phyloP scores from a whole-genome alignment of 2,329 filamentous ascomycete genomes.

The Neofusicoccum kwambonambiense region DNA sequence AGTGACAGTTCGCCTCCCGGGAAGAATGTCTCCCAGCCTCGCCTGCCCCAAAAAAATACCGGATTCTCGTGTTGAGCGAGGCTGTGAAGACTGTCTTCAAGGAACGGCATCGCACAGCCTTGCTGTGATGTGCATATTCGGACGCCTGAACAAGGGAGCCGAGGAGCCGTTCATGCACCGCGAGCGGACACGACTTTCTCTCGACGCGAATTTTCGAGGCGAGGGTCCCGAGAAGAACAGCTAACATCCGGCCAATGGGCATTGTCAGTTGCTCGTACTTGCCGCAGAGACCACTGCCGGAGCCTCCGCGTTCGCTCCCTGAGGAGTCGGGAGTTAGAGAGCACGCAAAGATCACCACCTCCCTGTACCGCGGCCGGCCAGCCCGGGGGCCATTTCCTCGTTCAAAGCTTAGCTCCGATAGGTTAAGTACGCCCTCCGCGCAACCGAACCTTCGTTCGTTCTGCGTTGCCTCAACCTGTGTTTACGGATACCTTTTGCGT shows the following conservation, averaged over 20 bases:
- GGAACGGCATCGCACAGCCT: background rate
- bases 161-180: background rate
- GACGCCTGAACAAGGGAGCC: conserved; percentile 4
- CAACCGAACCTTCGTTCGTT: background rate
- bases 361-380: background rate
- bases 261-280: background rate
- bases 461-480: background rate
- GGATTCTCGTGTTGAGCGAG: background rate
- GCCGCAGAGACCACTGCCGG: conserved; percentile 2
- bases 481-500: no score
- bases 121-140: background rate
- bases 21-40: background rate
- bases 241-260: background rate
- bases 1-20: background rate
- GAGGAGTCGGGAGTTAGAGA: background rate
- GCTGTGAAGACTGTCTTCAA: background rate
- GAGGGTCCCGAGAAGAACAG: background rate
- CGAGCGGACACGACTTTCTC: conserved; percentile 2
- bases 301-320: background rate
- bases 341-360: background rate
- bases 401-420: background rate
- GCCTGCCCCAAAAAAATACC: background rate
- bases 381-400: background rate
- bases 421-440: background rate
- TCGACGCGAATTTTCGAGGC: background rate